phyloP scores from a whole-genome alignment of 345 rosid species.

The Angophora floribunda region DNA sequence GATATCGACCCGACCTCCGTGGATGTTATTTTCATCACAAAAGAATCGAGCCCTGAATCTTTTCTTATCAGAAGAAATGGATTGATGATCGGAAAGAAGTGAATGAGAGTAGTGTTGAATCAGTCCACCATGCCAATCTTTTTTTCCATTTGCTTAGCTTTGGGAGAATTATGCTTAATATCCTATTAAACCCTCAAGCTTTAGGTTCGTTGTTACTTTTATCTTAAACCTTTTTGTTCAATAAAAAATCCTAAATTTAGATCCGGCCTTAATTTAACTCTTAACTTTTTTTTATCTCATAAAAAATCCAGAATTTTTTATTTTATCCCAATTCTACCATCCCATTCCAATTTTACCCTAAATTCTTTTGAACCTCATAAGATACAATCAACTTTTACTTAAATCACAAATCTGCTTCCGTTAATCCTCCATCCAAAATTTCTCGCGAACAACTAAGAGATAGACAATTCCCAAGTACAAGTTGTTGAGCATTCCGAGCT shows the following conservation, averaged over 20 bases:
- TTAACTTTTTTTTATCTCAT: fast-evolving
- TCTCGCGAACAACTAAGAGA: fast-evolving
- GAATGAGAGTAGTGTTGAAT: neutral
- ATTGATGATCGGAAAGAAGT: neutral
- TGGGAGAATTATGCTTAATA: neutral
- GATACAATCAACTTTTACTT: neutral
- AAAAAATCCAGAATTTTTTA: neutral
- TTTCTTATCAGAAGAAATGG: neutral
- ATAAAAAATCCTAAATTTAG: too few species aligned
- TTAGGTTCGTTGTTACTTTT: neutral
- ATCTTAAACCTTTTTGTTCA: neutral
- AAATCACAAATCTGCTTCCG: fast-evolving
- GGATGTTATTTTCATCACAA: neutral
- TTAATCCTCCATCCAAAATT: neutral
- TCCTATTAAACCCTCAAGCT: too few species aligned
- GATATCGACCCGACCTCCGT: neutral
- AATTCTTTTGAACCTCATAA: fast-evolving
- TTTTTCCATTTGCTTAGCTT: neutral
- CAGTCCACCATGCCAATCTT: neutral
- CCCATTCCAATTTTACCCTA: neutral
- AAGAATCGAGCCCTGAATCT: neutral
- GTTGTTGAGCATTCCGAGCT: fast-evolving
- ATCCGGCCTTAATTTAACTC: too few species aligned
- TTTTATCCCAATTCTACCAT: neutral
- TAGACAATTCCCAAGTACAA: neutral